A percentile compares a stretch with the other conserved stretches of the same genome.
Conservation (phyloP, 805 yeast species). For the Ogataea glucozyma region DNA sequence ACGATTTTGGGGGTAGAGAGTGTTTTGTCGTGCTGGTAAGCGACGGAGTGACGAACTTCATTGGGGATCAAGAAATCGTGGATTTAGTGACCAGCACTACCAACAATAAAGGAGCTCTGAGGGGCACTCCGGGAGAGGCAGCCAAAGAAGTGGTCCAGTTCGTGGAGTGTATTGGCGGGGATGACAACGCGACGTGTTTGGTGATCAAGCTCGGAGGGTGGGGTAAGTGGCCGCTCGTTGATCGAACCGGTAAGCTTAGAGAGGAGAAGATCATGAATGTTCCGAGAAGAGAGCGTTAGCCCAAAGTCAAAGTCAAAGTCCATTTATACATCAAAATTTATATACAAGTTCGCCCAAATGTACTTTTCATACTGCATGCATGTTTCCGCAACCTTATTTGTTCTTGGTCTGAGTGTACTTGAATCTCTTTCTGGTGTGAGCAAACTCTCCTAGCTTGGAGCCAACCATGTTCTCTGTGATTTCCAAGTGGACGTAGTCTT, state of each 20-base stretch:
- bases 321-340: constrained; percentile 9
- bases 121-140: constrained; percentile 81
- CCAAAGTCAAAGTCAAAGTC: no score
- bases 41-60: constrained; percentile 83
- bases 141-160: constrained; percentile 84
- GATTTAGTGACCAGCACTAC: constrained; percentile 77
- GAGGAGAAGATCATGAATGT: constrained; percentile 55
- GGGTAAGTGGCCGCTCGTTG: constrained; percentile 89
- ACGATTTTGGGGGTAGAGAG: constrained; percentile 77
- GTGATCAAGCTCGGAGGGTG: constrained; percentile 82
- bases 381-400: constrained; percentile 30
- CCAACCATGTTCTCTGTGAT: constrained; percentile 97
- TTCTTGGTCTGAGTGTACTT: constrained; percentile 79
- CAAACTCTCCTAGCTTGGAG: constrained; percentile 90
- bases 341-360: constrained; percentile 12
- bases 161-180: constrained; percentile 84
- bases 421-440: constrained; percentile 88
- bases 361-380: constrained; percentile 2
- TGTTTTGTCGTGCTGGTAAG: constrained; percentile 78
- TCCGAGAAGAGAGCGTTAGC: constrained; percentile 20
- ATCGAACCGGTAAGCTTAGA: constrained; percentile 79
- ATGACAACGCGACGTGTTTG: constrained; percentile 93
- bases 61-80: constrained; percentile 88
- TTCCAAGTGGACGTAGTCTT: constrained; percentile 84
- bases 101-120: constrained; percentile 60